A percentile compares a stretch with the other conserved stretches of the same genome.
These are phyloP conservation scores for Jatropha multifida DNA, from an alignment of 441 rosid genomes.

Conservation along the genomic window DNA sequence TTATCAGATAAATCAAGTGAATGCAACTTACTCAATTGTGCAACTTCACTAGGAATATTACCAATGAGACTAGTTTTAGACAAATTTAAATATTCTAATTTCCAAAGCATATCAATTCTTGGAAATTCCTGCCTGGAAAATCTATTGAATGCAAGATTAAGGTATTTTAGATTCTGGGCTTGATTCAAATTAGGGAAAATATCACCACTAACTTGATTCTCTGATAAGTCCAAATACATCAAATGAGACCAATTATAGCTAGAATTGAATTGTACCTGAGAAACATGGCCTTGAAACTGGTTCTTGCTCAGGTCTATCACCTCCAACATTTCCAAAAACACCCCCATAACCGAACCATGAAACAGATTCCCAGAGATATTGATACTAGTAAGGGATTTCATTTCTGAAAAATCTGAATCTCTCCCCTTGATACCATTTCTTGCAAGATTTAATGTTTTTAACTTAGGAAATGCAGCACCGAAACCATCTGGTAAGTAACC, in stretches of 20 bases:
- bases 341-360: constrained; percentile 56
- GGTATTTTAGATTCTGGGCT: constrained; percentile 58
- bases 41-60: constrained; percentile 56
- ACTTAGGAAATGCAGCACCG: constrained; percentile 71
- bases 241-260: constrained; percentile 55
- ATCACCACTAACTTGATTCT: constrained; percentile 79
- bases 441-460: constrained; percentile 62
- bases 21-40: constrained; percentile 46
- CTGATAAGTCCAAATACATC: constrained; percentile 81
- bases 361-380: constrained; percentile 72
- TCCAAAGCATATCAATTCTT: constrained; percentile 37
- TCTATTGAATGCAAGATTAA: constrained; percentile 77
- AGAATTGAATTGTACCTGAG: constrained; percentile 71
- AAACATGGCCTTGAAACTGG: constrained; percentile 73
- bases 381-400: constrained; percentile 58
- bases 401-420: constrained; percentile 44
- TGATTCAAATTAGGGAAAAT: constrained; percentile 45
- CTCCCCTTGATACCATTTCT: constrained; percentile 59
- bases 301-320: constrained; percentile 77
- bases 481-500: constrained; percentile 75
- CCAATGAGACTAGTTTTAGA: constrained; percentile 67
- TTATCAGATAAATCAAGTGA: constrained; percentile 77
- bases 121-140: constrained; percentile 64
- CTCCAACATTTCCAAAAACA: constrained; percentile 47
- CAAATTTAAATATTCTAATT: constrained; percentile 73